Conservation (phyloP, 495 filamentous ascomycete species). For the Aspergillus wentii region DNA sequence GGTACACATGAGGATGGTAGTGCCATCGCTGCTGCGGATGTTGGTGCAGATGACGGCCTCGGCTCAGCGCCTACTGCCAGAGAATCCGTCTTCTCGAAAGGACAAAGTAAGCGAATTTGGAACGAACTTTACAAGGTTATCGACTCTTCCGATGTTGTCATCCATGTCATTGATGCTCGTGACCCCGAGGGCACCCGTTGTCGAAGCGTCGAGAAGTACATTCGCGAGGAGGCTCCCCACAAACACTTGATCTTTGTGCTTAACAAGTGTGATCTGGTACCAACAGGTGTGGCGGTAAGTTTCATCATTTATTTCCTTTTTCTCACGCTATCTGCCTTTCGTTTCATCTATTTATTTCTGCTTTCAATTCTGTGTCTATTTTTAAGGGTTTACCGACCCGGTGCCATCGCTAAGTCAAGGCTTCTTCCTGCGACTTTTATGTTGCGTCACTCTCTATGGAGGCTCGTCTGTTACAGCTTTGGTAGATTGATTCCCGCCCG, state of each 20-base stretch:
- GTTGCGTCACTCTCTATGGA: conserved; percentile 56
- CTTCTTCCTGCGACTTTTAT: conserved; percentile 54
- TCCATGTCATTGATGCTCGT: conserved; percentile 91
- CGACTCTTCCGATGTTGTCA: conserved; percentile 91
- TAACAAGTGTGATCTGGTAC: conserved; percentile 97
- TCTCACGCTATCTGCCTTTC: conserved; percentile 8
- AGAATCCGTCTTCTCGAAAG: conserved; percentile 91
- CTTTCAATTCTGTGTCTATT: conserved; percentile 12
- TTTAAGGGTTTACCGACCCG: conserved; percentile 11
- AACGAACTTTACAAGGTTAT: conserved; percentile 99
- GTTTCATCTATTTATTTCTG: conserved; percentile 7
- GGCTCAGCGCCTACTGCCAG: conserved; percentile 61
- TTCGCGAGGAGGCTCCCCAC: conserved; percentile 86
- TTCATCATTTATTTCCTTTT: conserved; percentile 10
- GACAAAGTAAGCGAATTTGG: conserved; percentile 92
- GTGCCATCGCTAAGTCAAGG: conserved; percentile 94
- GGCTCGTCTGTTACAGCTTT: conserved; percentile 95
- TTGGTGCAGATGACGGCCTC: conserved; percentile 40
- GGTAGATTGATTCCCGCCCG: conserved; percentile 83
- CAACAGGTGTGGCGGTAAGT: conserved; percentile 91
- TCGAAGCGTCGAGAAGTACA: conserved; percentile 86
- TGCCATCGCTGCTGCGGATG: conserved; percentile 46
- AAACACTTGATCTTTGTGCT: conserved; percentile 91
- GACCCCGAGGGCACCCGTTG: conserved; percentile 90
- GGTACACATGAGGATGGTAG: conserved; percentile 65